Base-by-base conservation (phyloP, 208 protist genomes). In the Borovskyia barvae region DNA sequence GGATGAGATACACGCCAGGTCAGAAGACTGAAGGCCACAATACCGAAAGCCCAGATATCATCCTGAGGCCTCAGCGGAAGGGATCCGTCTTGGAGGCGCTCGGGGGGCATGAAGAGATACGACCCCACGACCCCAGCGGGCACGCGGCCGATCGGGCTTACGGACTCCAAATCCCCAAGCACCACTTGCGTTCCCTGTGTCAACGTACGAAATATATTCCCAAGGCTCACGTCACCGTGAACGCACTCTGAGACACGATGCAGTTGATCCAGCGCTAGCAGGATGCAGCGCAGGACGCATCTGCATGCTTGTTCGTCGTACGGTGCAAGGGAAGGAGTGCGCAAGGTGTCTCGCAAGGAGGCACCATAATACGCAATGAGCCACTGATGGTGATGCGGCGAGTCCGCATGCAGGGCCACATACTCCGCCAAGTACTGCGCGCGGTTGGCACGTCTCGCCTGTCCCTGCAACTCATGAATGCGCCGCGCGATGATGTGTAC, bases 1-100 rank as follows among this genome's bases (percentile, higher is more conserved):
- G 73, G 69, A 37, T 80, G 75, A 26, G 49, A 50, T 36, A 48
- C 29, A 28, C 42, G 39, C 42, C 71, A 61, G 3, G 59, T 62
- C 6, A 82, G 45, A 24, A 85, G 55, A 30, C 87, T 63, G 50
- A 70, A 69, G 22, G 72, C 53, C 19, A 77, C 43, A 7, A 87
- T 47, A 1, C 82, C 85, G 7, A 87, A 47, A 2, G 76, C 56
- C 85, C 85, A 92, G 8, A 87, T 37, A 22, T 87, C 80, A n/a
- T 61, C 74, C 20, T 26, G n/a, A 7, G 50, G 28, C 7, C 9
- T 24, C 15, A 46, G 26, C 1, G 56, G 57, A 11, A 51, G 32
- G 4, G 17, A 26, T 28, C 37, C 17, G 15, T 67, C 45, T 15
- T 48, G 42, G 8, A 75, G 52, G 30, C 49, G 45, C 69, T 84